Evolutionary conservation across 2,329 filamentous ascomycete species (phyloP).

Genomic region (Malbranchea cinnamomea): DNA sequence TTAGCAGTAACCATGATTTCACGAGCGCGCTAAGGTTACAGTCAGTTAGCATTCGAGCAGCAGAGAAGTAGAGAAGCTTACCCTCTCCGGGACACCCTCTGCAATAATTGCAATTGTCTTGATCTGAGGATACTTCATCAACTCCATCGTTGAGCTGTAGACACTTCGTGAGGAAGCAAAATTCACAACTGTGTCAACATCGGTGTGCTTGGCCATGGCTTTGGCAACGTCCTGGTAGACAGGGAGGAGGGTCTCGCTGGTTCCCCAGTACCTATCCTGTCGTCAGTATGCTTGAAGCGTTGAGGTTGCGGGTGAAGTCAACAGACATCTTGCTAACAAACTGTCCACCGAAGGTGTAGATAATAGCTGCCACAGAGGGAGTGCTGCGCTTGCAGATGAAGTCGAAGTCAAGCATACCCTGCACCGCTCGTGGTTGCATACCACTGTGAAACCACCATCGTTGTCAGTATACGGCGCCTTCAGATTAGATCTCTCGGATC

Average conservation of each 20-base stretch:
- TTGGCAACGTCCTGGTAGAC: conserved; percentile 93
- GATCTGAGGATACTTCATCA: conserved; percentile 94
- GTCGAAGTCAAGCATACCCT: conserved; percentile 97
- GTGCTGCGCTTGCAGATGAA: conserved; percentile 99
- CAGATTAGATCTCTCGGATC: no score
- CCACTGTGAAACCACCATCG: conserved; percentile 52
- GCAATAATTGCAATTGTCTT: conserved; percentile 99
- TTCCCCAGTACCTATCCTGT: conserved; percentile 73
- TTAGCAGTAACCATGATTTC: conserved; percentile 93
- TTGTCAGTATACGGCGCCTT: no score
- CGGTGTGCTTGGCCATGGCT: conserved; percentile 89
- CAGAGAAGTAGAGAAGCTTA: conserved; percentile 29
- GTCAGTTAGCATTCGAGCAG: neutral
- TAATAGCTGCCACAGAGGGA: conserved; percentile 94
- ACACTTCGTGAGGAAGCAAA: conserved; percentile 98
- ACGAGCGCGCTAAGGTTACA: conserved; percentile 58
- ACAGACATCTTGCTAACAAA: conserved; percentile 98
- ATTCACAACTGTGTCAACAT: conserved; percentile 97
- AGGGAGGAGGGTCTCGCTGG: conserved; percentile 93
- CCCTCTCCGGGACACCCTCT: conserved; percentile 95
- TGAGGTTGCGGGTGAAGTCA: neutral
- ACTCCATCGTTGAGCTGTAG: conserved; percentile 95
- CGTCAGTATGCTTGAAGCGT: conserved; percentile 6
- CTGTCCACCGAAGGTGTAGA: conserved; percentile 99
- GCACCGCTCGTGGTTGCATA: conserved; percentile 85